Conservation (phyloP, 2,329 filamentous ascomycete genomes). For the Monosporascus sp. region DNA sequence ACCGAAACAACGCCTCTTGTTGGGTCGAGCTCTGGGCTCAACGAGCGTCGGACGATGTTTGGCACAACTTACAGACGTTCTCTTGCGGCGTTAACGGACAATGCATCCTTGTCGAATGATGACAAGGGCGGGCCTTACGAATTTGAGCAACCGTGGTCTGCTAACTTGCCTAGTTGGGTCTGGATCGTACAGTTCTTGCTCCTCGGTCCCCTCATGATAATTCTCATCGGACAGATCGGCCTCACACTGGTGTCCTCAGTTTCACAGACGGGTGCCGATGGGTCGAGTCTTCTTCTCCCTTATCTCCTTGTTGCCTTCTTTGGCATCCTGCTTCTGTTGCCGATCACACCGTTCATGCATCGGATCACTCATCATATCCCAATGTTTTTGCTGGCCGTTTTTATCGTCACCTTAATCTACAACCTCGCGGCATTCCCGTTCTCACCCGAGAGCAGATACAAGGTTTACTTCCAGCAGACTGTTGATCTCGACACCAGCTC, state of each 20-base stretch:
- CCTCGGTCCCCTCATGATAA: conserved; percentile 70
- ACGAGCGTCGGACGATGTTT: conserved; percentile 54
- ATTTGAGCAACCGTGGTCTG: conserved; percentile 82
- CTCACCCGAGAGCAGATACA: conserved; percentile 71
- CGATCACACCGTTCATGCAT: conserved; percentile 79
- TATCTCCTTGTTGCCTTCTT: conserved; percentile 66
- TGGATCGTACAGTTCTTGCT: conserved; percentile 86
- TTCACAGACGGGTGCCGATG: conserved; percentile 80
- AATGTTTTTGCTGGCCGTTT: conserved; percentile 66
- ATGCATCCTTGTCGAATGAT: conserved; percentile 22
- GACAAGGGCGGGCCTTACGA: conserved; percentile 44
- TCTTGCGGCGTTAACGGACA: conserved; percentile 30
- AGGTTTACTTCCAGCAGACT: conserved; percentile 80
- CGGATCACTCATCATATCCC: conserved; percentile 81
- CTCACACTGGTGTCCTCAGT: conserved; percentile 68
- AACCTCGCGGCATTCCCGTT: conserved; percentile 88
- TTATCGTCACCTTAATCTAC: conserved; percentile 73
- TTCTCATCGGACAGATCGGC: conserved; percentile 70
- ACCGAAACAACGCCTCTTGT: conserved; percentile 70
- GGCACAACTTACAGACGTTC: conserved; percentile 51
- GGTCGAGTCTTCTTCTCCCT: conserved; percentile 64
- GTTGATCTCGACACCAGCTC: conserved; percentile 70
- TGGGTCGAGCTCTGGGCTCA: conserved; percentile 65
- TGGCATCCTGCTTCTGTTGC: conserved; percentile 67
- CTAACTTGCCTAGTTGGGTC: conserved; percentile 70